Percentiles rank a stretch among this genome's conserved stretches.
phyloP scores from a whole-genome alignment of 305 asterid genomes.

The Lippia alba region DNA sequence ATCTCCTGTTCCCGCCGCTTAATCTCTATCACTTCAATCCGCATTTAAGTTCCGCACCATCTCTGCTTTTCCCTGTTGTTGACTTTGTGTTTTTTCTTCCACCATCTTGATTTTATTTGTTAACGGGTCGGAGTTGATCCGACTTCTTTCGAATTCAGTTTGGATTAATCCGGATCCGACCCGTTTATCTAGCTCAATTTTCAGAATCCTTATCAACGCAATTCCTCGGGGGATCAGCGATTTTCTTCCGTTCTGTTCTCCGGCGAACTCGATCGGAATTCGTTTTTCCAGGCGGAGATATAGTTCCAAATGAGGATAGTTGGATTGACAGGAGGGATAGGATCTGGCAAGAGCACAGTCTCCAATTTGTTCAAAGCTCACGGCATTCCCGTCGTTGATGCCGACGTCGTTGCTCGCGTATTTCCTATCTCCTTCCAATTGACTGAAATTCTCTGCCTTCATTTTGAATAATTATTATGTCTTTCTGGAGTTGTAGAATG shows the following conservation, averaged over 20 bases:
- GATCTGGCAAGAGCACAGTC: slow-evolving; percentile 89
- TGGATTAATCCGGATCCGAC: no score
- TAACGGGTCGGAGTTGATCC: no score
- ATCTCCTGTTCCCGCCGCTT: no score
- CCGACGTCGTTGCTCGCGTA: slow-evolving; percentile 88
- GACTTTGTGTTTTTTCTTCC: no score
- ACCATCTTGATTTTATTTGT: no score
- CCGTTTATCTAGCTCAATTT: not conserved
- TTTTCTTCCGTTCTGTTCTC: slow-evolving; percentile 5
- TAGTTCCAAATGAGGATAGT: slow-evolving; percentile 68
- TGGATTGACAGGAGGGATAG: slow-evolving; percentile 91
- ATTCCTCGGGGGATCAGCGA: not conserved
- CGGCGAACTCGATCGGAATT: slow-evolving; percentile 25
- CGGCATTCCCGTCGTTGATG: slow-evolving; percentile 88
- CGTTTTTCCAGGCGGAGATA: slow-evolving; percentile 29
- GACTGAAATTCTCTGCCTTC: not conserved
- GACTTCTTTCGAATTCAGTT: no score
- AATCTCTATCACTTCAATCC: no score
- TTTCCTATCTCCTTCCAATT: slow-evolving; percentile 32
- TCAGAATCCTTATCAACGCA: not conserved
- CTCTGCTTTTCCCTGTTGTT: no score
- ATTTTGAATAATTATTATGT: not conserved
- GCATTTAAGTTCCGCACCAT: no score
- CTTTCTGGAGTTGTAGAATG: slow-evolving; percentile 51
- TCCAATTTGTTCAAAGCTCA: slow-evolving; percentile 80